Evolutionary conservation across 1,139 yeast species (phyloP).

Genomic region (Geotrichum australiense): DNA sequence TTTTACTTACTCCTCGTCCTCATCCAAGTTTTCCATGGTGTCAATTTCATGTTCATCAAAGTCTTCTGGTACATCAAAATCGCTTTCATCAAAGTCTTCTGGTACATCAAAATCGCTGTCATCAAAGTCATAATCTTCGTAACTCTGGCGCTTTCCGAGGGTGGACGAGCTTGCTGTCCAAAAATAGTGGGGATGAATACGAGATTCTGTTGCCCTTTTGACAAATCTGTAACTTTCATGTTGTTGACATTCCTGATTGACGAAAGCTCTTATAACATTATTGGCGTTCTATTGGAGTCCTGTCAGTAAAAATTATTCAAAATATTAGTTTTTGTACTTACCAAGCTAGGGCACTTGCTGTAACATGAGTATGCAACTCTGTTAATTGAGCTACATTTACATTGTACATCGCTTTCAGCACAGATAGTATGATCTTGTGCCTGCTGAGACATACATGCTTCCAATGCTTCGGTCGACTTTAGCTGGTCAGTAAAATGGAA

Average conservation of each 20-base stretch:
- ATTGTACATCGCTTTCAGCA: constrained; percentile 20
- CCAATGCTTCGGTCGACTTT: not conserved
- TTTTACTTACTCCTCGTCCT: not conserved
- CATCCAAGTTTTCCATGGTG: not conserved
- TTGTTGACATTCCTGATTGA: constrained; percentile 6
- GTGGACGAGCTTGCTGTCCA: not conserved
- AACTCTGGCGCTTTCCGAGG: not conserved
- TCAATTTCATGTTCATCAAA: not conserved
- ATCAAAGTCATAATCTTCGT: not conserved
- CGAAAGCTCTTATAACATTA: constrained; percentile 6
- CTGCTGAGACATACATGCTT: constrained; percentile 1
- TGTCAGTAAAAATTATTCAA: not conserved
- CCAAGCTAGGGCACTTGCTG: constrained; percentile 21
- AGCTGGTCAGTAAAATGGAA: no score
- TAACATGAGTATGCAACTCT: constrained; percentile 21
- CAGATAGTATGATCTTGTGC: constrained; percentile 20
- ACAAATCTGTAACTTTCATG: not conserved
- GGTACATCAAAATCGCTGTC: not conserved
- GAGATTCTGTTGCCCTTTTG: not conserved
- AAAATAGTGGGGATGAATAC: constrained; percentile 5
- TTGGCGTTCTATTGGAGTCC: constrained; percentile 7
- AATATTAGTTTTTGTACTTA: constrained; percentile 8
- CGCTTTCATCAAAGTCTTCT: constrained; percentile 1
- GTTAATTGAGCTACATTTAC: constrained; percentile 23
- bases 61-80: not conserved